These are phyloP conservation scores for Adansonia madagascariensis DNA, from an alignment of 441 rosid genomes.

Conservation along the genomic window DNA sequence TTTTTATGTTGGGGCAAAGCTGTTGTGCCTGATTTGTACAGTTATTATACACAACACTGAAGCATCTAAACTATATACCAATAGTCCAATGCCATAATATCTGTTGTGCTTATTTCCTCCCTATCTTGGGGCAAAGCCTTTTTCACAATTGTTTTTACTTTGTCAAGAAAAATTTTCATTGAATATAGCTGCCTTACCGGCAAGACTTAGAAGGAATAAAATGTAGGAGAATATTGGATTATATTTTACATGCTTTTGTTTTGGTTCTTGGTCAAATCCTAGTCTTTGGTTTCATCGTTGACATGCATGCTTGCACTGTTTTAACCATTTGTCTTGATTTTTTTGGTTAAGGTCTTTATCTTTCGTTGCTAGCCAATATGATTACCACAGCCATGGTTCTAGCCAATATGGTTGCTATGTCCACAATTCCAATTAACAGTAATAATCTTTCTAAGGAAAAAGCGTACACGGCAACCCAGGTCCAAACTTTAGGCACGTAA, in stretches of 20 bases:
- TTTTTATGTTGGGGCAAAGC: conserved; percentile 1
- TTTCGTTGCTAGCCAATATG: not conserved
- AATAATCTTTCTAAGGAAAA: not conserved
- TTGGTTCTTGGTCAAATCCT: not conserved
- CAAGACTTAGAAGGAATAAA: not conserved
- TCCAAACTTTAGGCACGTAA: no score
- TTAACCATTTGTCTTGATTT: not conserved
- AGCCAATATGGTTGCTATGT: not conserved
- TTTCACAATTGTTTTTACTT: not conserved
- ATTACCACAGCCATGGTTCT: no score
- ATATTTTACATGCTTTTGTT: not conserved
- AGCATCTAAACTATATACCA: conserved; percentile 5
- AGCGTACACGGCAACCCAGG: not conserved
- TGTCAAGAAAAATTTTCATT: not conserved
- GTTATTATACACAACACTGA: not conserved
- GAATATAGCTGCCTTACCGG: not conserved
- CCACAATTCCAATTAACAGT: not conserved
- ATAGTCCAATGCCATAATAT: not conserved
- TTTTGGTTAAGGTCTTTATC: not conserved
- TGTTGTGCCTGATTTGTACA: conserved; percentile 21
- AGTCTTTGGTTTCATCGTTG: not conserved
- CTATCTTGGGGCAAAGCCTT: not conserved
- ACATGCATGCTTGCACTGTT: not conserved
- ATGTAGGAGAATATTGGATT: not conserved
- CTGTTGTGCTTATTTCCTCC: no score